Percentiles rank a stretch among this genome's conserved stretches.
Conservation (phyloP, 2,329 filamentous ascomycete genomes). For the Aspergillus pseudonomiae region DNA sequence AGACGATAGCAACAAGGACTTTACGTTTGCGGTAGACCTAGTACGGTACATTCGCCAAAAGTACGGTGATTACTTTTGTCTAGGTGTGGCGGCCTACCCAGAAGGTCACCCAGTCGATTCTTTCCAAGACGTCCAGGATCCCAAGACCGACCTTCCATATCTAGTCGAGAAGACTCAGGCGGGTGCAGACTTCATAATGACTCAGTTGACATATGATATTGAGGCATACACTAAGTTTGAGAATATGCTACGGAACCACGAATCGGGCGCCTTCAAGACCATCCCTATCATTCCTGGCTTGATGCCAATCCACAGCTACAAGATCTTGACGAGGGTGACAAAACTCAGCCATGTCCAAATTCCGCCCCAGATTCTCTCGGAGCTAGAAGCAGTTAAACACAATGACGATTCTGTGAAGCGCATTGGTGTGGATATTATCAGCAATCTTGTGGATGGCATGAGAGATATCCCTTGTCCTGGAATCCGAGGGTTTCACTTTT, state of each 20-base stretch:
- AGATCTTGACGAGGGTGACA: conserved; percentile 89
- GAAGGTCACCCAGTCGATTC: conserved; percentile 93
- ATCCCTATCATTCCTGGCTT: conserved; percentile 91
- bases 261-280: conserved; percentile 80
- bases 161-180: conserved; percentile 88
- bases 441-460: conserved; percentile 80
- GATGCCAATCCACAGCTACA: conserved; percentile 97
- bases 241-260: conserved; percentile 72
- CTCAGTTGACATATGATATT: conserved; percentile 93
- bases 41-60: conserved; percentile 84
- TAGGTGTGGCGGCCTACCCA: conserved; percentile 92
- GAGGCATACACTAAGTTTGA: conserved; percentile 83
- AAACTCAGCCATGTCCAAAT: conserved; percentile 91
- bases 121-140: conserved; percentile 75
- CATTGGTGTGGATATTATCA: conserved; percentile 65
- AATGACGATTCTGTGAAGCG: conserved; percentile 54
- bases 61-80: conserved; percentile 93
- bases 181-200: conserved; percentile 98
- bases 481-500: conserved; percentile 90
- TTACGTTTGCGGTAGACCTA: conserved; percentile 85
- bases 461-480: conserved; percentile 63
- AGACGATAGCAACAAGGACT: conserved; percentile 71
- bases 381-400: conserved; percentile 54
- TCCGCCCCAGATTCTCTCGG: conserved; percentile 69
- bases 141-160: conserved; percentile 74